Conservation (phyloP, 192 early-diverging fungal species). For the Chytriomyces sp. region DNA sequence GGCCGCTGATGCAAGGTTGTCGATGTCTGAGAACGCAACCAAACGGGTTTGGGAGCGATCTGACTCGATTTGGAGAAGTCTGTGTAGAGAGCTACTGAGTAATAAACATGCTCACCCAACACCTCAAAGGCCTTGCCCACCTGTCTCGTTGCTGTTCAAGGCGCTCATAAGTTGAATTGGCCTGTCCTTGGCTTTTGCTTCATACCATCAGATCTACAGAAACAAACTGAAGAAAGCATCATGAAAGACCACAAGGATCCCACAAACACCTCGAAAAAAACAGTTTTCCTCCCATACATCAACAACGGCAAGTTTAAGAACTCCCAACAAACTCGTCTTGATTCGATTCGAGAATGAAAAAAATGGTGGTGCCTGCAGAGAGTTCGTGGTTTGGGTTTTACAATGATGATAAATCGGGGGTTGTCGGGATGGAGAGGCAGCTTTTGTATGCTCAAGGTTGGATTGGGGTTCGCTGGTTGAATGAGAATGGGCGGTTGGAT, state of each 20-base stretch:
- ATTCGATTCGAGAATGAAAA: constrained; percentile 80
- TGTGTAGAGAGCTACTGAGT: no score
- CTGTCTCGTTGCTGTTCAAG: no score
- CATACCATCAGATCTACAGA: no score
- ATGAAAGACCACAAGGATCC: constrained; percentile 46
- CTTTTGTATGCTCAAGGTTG: constrained; percentile 52
- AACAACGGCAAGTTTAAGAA: constrained; percentile 80
- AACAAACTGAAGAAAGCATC: background rate
- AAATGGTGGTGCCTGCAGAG: constrained; percentile 66
- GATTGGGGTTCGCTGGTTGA: constrained; percentile 46
- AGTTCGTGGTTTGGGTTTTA: constrained; percentile 51
- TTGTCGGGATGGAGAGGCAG: constrained; percentile 40
- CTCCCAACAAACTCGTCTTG: constrained; percentile 79
- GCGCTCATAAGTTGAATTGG: no score
- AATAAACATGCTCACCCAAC: no score
- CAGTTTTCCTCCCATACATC: constrained; percentile 85
- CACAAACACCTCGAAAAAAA: constrained; percentile 68
- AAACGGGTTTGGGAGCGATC: no score
- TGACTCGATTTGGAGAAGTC: no score
- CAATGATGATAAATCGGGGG: constrained; percentile 43
- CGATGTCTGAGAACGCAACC: no score
- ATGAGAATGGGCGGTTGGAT: constrained; percentile 40
- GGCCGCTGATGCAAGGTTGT: no score
- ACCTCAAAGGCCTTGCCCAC: no score
- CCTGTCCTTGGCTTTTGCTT: no score